These are phyloP conservation scores for Tulasnella sp. DNA, from an alignment of 768 basidiomycete genomes.

Conservation along the genomic window DNA sequence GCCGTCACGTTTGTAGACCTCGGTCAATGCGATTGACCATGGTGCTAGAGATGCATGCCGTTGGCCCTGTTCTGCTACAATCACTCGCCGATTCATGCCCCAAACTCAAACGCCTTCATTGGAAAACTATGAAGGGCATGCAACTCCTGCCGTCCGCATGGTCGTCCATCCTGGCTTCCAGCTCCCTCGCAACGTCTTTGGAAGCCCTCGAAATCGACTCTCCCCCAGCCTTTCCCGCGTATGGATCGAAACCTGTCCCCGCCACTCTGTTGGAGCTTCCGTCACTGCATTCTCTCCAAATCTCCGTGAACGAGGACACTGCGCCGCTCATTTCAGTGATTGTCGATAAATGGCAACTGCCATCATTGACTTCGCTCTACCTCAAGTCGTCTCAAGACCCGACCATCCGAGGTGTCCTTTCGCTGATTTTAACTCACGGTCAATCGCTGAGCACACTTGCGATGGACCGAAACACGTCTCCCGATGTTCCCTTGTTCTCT, in stretches of 20 bases:
- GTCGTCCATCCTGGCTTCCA: neutral
- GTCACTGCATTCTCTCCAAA: neutral
- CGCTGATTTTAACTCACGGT: neutral
- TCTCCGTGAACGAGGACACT: neutral
- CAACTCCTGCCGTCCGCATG: neutral
- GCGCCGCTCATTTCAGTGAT: neutral
- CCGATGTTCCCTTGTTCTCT: neutral
- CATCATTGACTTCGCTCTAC: neutral
- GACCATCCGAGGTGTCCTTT: neutral
- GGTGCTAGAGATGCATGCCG: neutral
- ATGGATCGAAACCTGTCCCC: neutral
- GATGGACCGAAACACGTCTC: neutral
- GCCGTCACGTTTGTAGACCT: neutral
- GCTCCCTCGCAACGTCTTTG: neutral
- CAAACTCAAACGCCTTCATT: neutral
- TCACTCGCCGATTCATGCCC: neutral
- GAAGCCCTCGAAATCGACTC: conserved; percentile 1
- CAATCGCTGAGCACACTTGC: neutral
- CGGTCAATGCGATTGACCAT: neutral
- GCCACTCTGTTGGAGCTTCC: neutral
- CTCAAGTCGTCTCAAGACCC: neutral
- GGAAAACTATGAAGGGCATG: neutral
- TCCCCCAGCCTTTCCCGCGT: neutral
- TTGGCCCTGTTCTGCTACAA: neutral
- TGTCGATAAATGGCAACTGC: neutral